Conservation (phyloP, 1,284 basidiomycete species). For the Ustilago sp. region DNA sequence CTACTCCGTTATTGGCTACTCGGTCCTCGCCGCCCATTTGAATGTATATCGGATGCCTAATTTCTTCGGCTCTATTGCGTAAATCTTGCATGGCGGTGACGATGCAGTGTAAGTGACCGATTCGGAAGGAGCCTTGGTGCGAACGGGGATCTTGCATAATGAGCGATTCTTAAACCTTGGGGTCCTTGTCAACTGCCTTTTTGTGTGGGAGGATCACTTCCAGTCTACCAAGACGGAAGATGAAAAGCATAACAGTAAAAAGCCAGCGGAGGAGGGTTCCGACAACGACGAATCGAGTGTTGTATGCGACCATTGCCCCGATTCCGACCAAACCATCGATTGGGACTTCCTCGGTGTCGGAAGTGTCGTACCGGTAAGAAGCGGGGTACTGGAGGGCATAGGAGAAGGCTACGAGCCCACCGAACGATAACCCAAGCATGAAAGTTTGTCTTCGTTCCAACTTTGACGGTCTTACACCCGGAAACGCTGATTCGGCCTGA, state of each 20-base stretch:
- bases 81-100: constrained; percentile 49
- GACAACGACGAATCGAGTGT: constrained; percentile 42
- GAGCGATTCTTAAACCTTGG: constrained; percentile 65
- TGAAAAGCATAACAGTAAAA: constrained; percentile 13
- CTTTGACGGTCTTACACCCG: constrained; percentile 36
- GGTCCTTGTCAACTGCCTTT: constrained; percentile 64
- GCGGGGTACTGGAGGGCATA: constrained; percentile 63
- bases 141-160: constrained; percentile 63
- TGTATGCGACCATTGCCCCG: constrained; percentile 64
- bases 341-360: constrained; percentile 55
- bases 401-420: constrained; percentile 60
- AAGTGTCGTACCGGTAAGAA: constrained; percentile 51
- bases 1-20: constrained; percentile 48
- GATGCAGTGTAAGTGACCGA: constrained; percentile 60
- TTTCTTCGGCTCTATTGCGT: constrained; percentile 29
- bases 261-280: constrained; percentile 19
- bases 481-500: constrained; percentile 34
- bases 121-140: constrained; percentile 64
- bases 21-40: constrained; percentile 64
- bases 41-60: constrained; percentile 59
- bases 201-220: constrained; percentile 66
- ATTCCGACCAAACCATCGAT: constrained; percentile 64
- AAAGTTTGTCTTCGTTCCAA: constrained; percentile 60
- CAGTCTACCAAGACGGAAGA: constrained; percentile 43
- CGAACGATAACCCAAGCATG: constrained; percentile 66